These are phyloP conservation scores for Stellera chamaejasme DNA, from an alignment of 345 rosid genomes.

Conservation along the genomic window DNA sequence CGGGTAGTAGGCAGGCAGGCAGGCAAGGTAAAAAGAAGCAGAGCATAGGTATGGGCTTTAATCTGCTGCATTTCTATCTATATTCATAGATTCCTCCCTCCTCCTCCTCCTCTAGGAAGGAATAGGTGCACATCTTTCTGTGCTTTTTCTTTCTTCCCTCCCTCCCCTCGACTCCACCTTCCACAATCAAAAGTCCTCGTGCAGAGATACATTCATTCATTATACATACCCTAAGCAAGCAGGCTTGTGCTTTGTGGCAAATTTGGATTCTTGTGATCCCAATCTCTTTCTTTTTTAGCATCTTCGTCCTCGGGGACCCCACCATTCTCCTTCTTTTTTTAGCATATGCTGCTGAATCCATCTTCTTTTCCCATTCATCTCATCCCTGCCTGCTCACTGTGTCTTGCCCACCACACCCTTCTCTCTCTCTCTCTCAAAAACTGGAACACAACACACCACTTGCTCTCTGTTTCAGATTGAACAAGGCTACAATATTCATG, in stretches of 20 bases:
- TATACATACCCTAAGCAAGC: conserved; percentile 9
- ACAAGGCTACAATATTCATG: conserved; percentile 26
- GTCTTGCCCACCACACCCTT: conserved; percentile 11
- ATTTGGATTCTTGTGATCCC: conserved; percentile 28
- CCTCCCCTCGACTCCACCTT: conserved; percentile 1
- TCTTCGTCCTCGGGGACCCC: conserved; percentile 39
- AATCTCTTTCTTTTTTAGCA: conserved; percentile 16
- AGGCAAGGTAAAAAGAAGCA: background rate
- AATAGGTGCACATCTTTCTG: conserved; percentile 11
- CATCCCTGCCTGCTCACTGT: conserved; percentile 6
- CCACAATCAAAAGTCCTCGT: conserved; percentile 10
- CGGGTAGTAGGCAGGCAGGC: background rate
- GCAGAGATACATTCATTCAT: background rate
- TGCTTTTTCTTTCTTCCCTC: background rate
- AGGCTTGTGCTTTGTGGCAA: conserved; percentile 12
- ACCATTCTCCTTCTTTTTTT: conserved; percentile 18
- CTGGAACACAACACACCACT: background rate
- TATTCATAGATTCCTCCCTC: conserved; percentile 30
- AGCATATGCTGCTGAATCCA: conserved; percentile 28
- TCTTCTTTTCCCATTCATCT: conserved; percentile 20
- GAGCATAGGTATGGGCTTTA: too few species aligned
- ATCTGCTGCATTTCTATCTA: background rate
- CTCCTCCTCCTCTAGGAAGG: conserved; percentile 26
- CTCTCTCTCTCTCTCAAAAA: background rate
- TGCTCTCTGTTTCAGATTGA: background rate